Evolutionary conservation across 345 rosid species (phyloP).

Genomic region (Acer yangbiense): DNA sequence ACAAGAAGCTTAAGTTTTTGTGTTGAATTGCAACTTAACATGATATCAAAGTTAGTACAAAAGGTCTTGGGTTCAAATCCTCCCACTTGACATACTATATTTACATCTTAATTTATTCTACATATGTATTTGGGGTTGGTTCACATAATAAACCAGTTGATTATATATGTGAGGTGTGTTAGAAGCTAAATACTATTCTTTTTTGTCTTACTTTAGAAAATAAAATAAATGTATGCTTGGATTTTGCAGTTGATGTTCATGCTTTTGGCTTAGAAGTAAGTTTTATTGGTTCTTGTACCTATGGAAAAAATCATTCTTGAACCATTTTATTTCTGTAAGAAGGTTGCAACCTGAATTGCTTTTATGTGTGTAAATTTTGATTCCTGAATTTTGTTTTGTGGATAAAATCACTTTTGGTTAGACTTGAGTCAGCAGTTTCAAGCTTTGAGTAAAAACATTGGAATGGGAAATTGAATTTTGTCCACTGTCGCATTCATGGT

Average conservation of each 20-base stretch:
- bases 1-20: background rate
- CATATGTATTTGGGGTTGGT: background rate
- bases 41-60: background rate
- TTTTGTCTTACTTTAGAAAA: no score
- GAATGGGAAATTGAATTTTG: no score
- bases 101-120: background rate
- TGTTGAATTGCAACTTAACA: background rate
- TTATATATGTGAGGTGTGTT: background rate
- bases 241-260: conserved; percentile 3
- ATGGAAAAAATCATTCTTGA: background rate
- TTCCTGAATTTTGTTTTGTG: background rate
- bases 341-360: background rate
- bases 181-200: background rate
- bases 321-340: background rate
- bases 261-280: background rate
- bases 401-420: background rate
- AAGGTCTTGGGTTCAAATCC: background rate
- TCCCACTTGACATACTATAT: background rate
- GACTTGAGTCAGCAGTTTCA: background rate
- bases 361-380: background rate
- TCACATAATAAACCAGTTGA: background rate
- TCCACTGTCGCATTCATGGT: no score
- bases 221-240: background rate
- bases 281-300: background rate
- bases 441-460: no score